These are phyloP conservation scores for Penicillium sp. DNA, from an alignment of 2,329 filamentous ascomycete genomes.

Conservation along the genomic window DNA sequence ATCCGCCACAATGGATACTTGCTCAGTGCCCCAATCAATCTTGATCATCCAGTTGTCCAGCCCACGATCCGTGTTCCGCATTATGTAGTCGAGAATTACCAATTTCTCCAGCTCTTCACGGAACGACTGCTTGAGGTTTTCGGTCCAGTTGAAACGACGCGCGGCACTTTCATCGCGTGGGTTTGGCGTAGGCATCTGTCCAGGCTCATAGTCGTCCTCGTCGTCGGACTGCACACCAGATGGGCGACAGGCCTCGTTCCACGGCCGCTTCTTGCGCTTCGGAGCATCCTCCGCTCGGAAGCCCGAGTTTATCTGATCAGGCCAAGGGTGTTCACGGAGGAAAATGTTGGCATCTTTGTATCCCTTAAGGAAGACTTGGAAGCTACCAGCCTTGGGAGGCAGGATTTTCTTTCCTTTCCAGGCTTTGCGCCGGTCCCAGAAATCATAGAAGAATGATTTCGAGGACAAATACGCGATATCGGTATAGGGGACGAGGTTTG, in stretches of 20 bases:
- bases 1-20: conserved; percentile 83
- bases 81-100: conserved; percentile 97
- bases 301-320: conserved; percentile 73
- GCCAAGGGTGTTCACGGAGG: conserved; percentile 92
- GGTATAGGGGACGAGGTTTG: conserved; percentile 92
- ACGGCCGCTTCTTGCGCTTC: conserved; percentile 67
- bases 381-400: conserved; percentile 89
- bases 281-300: conserved; percentile 69
- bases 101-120: conserved; percentile 94
- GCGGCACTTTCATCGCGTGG: conserved; percentile 48
- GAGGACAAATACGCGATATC: conserved; percentile 92
- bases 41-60: conserved; percentile 99
- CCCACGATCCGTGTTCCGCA: conserved; percentile 96
- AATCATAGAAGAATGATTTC: conserved; percentile 97
- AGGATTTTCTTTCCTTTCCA: conserved; percentile 84
- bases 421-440: conserved; percentile 88
- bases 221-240: conserved; percentile 59
- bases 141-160: conserved; percentile 77
- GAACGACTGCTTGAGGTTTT: conserved; percentile 83
- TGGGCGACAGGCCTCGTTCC: conserved; percentile 81
- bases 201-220: conserved; percentile 58
- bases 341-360: conserved; percentile 98
- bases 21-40: conserved; percentile 79
- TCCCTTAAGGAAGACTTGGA: conserved; percentile 95
- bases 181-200: conserved; percentile 40